These are phyloP conservation scores for Daucus carota DNA, from an alignment of 129 eudicot species.

Conservation along the genomic window DNA sequence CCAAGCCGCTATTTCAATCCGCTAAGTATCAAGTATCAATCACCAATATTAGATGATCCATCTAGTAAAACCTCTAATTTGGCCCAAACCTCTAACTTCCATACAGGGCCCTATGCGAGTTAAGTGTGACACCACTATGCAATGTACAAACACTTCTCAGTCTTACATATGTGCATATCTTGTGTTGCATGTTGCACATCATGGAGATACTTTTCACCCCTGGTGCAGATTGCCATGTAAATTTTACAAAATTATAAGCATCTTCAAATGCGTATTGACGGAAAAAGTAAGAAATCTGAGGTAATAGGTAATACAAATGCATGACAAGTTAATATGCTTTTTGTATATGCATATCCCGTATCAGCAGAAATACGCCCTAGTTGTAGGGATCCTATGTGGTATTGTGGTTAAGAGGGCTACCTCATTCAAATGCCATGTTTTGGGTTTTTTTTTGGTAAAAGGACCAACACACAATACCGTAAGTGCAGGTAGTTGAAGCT, in stretches of 20 bases:
- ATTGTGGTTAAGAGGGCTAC: neutral
- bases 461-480: neutral
- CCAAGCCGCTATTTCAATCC: too few species aligned
- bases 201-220: neutral
- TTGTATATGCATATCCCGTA: too few species aligned
- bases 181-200: neutral
- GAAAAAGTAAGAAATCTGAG: neutral
- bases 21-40: too few species aligned
- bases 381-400: neutral
- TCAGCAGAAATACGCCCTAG: too few species aligned
- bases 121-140: neutral
- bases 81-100: too few species aligned
- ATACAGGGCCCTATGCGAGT: too few species aligned
- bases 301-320: neutral
- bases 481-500: neutral
- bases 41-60: too few species aligned
- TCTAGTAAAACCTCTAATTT: too few species aligned
- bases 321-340: neutral
- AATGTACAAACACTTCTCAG: neutral
- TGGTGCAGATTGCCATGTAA: neutral
- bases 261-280: too few species aligned
- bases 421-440: neutral
- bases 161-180: neutral
- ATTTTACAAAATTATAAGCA: neutral
- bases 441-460: neutral